These are phyloP conservation scores for Taxawa tesnikishii DNA, from an alignment of 2,329 filamentous ascomycete genomes.

Conservation along the genomic window DNA sequence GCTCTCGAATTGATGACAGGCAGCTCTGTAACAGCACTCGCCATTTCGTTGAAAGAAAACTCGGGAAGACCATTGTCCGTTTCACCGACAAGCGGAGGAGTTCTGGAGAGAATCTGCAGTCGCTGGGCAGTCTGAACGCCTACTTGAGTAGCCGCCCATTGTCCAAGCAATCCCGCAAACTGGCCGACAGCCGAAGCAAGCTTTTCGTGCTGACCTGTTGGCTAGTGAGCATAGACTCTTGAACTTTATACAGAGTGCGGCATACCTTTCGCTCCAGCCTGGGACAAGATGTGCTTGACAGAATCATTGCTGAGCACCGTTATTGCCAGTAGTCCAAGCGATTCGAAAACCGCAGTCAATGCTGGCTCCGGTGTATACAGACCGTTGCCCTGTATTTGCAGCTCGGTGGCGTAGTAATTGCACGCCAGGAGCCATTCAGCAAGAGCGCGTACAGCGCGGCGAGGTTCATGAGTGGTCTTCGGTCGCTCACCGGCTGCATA, in stretches of 20 bases:
- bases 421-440: slow-evolving; percentile 17
- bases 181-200: slow-evolving; percentile 17
- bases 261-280: slow-evolving; percentile 4
- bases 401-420: slow-evolving; percentile 16
- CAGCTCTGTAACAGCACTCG: slow-evolving; percentile 38
- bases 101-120: slow-evolving; percentile 15
- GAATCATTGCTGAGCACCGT: slow-evolving; percentile 15
- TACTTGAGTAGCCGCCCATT: slow-evolving; percentile 19
- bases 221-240: slow-evolving; percentile 7
- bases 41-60: slow-evolving; percentile 48
- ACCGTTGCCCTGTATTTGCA: slow-evolving; percentile 15
- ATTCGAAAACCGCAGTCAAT: slow-evolving; percentile 17
- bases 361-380: slow-evolving; percentile 14
- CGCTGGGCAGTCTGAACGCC: slow-evolving; percentile 10
- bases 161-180: slow-evolving; percentile 20
- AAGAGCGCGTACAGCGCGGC: slow-evolving; percentile 13
- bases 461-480: slow-evolving; percentile 6
- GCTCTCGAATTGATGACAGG: slow-evolving; percentile 64
- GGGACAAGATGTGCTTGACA: slow-evolving; percentile 4
- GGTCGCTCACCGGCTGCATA: slow-evolving; percentile 12
- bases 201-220: slow-evolving; percentile 11
- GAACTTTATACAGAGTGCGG: not conserved
- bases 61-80: slow-evolving; percentile 48
- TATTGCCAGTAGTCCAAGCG: slow-evolving; percentile 17
- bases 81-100: slow-evolving; percentile 51